These are phyloP conservation scores for Emmonsiellopsis sp. DNA, from an alignment of 2,329 filamentous ascomycete species.

Conservation along the genomic window DNA sequence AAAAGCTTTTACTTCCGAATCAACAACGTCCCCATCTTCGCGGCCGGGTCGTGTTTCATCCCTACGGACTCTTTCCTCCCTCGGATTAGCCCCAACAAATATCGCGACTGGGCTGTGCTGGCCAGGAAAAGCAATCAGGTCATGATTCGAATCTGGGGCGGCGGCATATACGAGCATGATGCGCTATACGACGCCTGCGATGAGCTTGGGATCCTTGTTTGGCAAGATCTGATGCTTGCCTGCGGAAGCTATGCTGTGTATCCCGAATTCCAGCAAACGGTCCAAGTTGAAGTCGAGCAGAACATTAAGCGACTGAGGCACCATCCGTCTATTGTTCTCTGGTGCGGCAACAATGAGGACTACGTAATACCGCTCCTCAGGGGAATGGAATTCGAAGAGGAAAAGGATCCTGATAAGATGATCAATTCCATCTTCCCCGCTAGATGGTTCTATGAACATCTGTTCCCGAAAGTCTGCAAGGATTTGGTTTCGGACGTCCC, in stretches of 20 bases:
- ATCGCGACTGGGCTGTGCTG: slow-evolving; percentile 44
- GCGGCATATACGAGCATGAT: slow-evolving; percentile 62
- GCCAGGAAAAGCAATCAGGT: slow-evolving; percentile 46
- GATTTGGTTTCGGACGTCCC: slow-evolving; percentile 54
- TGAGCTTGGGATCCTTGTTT: slow-evolving; percentile 61
- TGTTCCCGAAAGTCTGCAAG: slow-evolving; percentile 55
- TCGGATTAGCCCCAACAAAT: slow-evolving; percentile 38
- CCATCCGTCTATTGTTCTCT: slow-evolving; percentile 71
- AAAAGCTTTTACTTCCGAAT: slow-evolving; percentile 50
- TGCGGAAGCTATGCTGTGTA: slow-evolving; percentile 60
- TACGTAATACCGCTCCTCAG: slow-evolving; percentile 65
- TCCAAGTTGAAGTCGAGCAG: slow-evolving; percentile 52
- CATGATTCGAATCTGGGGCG: slow-evolving; percentile 53
- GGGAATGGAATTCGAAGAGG: slow-evolving; percentile 62
- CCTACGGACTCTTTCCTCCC: slow-evolving; percentile 47
- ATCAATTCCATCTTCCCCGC: slow-evolving; percentile 70
- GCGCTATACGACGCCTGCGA: slow-evolving; percentile 62
- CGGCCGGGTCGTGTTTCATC: slow-evolving; percentile 50
- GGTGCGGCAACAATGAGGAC: slow-evolving; percentile 80
- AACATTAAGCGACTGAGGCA: slow-evolving; percentile 59
- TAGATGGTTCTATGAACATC: slow-evolving; percentile 75
- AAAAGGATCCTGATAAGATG: slow-evolving; percentile 52
- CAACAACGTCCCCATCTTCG: slow-evolving; percentile 50
- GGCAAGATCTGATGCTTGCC: slow-evolving; percentile 71
- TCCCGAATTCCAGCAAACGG: slow-evolving; percentile 47